Evolutionary conservation across 345 rosid species (phyloP).

Genomic region (Eucalyptus globulus): DNA sequence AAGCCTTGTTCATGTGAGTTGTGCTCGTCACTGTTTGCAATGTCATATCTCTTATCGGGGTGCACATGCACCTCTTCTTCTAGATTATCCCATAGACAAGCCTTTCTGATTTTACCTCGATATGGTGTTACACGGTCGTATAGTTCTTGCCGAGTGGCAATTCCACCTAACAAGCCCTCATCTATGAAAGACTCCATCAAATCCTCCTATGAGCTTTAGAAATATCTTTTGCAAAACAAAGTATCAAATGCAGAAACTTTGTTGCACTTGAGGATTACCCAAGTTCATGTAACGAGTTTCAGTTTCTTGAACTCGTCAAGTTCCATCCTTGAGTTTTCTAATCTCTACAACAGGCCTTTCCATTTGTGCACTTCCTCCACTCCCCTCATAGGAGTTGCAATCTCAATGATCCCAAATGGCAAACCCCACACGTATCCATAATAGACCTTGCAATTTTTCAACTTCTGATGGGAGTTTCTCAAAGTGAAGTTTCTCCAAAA

Average conservation of each 20-base stretch:
- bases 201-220: rapidly evolving
- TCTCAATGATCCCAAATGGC: no score
- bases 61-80: not conserved
- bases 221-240: rapidly evolving
- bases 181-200: not conserved
- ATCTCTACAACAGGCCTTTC: rapidly evolving
- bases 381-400: no score
- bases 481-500: not conserved
- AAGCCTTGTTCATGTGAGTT: not conserved
- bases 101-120: not conserved
- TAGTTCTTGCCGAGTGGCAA: not conserved
- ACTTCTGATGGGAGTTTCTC: not conserved
- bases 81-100: not conserved
- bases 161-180: not conserved
- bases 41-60: constrained; percentile 6
- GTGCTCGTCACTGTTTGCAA: not conserved
- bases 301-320: rapidly evolving
- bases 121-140: not conserved
- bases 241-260: constrained; percentile 7
- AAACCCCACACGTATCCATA: not conserved
- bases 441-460: not conserved
- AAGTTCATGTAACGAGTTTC: no score
- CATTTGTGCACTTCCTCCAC: rapidly evolving
- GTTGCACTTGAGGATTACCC: not conserved
- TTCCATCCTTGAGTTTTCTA: no score